Base-by-base conservation (phyloP, 257 asterid species). In the Dorcoceras hygrometricum region DNA sequence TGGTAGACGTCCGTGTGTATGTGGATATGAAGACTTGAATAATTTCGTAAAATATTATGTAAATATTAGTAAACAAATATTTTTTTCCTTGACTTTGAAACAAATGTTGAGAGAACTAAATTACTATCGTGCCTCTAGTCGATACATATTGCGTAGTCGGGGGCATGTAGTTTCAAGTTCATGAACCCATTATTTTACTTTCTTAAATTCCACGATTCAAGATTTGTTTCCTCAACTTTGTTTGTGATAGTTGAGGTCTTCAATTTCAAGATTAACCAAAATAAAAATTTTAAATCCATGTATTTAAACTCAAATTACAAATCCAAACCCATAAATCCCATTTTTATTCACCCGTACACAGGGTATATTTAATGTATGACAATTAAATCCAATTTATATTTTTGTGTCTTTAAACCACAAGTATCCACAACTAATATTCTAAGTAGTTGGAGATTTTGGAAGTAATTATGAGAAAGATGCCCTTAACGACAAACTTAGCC, bases 401-500 rank as follows among this genome's bases (percentile, higher is more conserved):
- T 11, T 59, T 26, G 28, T 12, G 28, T 26, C 39, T 31, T 61
- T 34, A 16, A 16, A 56, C 36, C 24, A 1, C 20, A 34, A 66
- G 67, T 50, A 61, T 75, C 78, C 73, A 22, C 16, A 22, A 0
- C 57, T 68, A 73, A 69, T 62, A 79, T 75, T 65, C 75, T 4
- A 62, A 62, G 43, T 57, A 65, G 26, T 8, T 25, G 63, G 9
- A 66, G 65, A 43, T 59, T 76, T 75, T 70, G 79, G 81, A 76
- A 58, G 79, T 76, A 63, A 76, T 23, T 36, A 64, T 65, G 66
- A 46, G 62, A 72, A 67, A 70, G 80, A 75, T 70, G 82, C 63
- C 69, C 73, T 46, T 75, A 79, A 81, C 76, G 87, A 83, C 89
- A 86, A 79, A 84, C 81, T 39, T 58, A 76, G 85, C 82, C 93